Evolutionary conservation across 2,329 filamentous ascomycete species (phyloP), one percentile per base, ranked within the genome.

Genomic region (Trichocomaceae sp.): DNA sequence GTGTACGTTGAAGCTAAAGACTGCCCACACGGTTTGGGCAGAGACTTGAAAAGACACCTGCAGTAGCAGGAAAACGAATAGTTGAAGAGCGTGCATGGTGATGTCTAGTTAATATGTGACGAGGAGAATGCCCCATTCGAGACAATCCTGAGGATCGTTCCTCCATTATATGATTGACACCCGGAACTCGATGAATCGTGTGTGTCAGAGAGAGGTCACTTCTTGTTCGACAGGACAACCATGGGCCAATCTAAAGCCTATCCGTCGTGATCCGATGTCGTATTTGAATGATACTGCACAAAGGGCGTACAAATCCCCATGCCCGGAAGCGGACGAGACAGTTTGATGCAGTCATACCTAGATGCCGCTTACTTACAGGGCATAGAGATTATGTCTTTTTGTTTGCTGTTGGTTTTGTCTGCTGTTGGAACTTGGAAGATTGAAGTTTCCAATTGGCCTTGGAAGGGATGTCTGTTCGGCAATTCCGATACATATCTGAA

Each of bases 1-100:
- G 49, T 78, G 73, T 20, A 77, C 69, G 35, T 78, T 76, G 61
- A 79, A 82, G 54, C 79, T 73, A 48, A 83, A 79, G 20, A 78
- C 73, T 41, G 74, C 75, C 70, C 74, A 74, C 17, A 76, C 63
- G 47, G 68, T 69, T 54, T 70, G 62, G 12, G 68, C 64, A 19
- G 56, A 59, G 35, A 55, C 60, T 20, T 63, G 58, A 22, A 59
- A 46, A 19, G 60, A 39, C 2, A 55, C 42, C 19, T 62, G n/a
- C 23, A 52, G 39, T 7, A 33, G 15, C 20, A 50, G 46, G 35
- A 31, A 15, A 26, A 47, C 10, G 50, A 42, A 37, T 35, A 15
- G 31, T 12, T 41, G 45, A 42, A 45, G 6, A 29, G 31, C 17
- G 26, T 23, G 23, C 54, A 56, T 56, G 29, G 19, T 56, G 20